Conservation (phyloP, 768 basidiomycete species). For the Calvatia gigantea region DNA sequence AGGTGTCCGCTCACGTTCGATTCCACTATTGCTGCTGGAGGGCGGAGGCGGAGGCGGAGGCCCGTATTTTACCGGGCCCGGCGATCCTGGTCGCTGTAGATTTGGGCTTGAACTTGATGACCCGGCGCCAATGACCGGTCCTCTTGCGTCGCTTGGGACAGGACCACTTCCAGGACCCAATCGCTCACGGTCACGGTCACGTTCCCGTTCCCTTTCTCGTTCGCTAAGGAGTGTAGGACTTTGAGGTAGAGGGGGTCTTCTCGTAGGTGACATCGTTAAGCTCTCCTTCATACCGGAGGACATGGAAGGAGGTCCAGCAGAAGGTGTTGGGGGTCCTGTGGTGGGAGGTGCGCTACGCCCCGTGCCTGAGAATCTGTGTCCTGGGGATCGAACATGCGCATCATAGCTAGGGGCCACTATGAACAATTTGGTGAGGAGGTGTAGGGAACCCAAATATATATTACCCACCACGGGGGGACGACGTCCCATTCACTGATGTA, state of each 20-base stretch:
- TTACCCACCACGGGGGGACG: constrained; percentile 29
- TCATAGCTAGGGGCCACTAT: constrained; percentile 25
- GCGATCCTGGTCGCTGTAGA: constrained; percentile 1
- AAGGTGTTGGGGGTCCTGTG: constrained; percentile 19
- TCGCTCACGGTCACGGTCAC: background rate
- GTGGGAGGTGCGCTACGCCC: constrained; percentile 17
- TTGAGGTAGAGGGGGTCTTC: constrained; percentile 25
- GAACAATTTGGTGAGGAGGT: background rate
- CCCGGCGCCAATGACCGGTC: background rate
- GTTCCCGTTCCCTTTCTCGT: constrained; percentile 4
- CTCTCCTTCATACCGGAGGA: constrained; percentile 13
- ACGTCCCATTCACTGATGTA: constrained; percentile 21
- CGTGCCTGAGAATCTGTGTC: constrained; percentile 34
- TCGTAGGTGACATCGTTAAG: constrained; percentile 31
- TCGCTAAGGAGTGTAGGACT: constrained; percentile 10
- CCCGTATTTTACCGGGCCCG: constrained; percentile 10
- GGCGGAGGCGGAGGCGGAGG: constrained; percentile 23
- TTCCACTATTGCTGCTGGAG: constrained; percentile 9
- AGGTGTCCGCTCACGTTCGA: background rate
- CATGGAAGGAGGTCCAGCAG: constrained; percentile 19
- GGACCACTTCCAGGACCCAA: background rate
- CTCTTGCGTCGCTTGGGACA: too few relatives aligned
- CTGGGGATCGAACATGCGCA: constrained; percentile 35
- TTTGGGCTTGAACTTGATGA: background rate
- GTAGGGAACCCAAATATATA: background rate